Base-by-base conservation (phyloP, 768 basidiomycete genomes). In the Krasilnikovozyma curviuscula region DNA sequence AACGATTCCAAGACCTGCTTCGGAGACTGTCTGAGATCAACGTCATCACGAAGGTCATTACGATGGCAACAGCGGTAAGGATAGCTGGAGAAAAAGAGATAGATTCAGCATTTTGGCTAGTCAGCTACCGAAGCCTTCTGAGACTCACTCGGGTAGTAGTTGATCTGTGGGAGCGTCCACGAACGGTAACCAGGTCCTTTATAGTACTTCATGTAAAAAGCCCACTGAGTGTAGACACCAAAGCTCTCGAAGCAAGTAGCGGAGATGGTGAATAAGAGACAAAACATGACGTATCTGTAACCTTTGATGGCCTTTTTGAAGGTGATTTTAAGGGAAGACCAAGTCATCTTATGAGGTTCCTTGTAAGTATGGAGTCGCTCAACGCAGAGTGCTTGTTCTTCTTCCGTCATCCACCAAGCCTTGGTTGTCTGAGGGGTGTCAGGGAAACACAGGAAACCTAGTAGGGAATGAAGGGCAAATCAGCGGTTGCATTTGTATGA, bases 401-500 rank as follows among this genome's bases (percentile, higher is more conserved):
- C 44, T 27, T 23, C 33, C 7, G 12, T 46, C 18, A 46, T 24
- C 27, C 27, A 46, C 19, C 31, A 24, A 14, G 32, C 31, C 2
- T 32, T 35, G 10, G 44, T 46, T 35, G 32, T 9, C 19, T 46
- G 33, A 27, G 44, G 44, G 19, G 44, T 46, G 35, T 46, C 44
- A 18, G 44, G 44, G 27, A 46, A 46, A n/a, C n/a, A n/a, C n/a
- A n/a, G n/a, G n/a, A n/a, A n/a, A n/a, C n/a, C n/a, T n/a, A n/a
- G n/a, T n/a, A n/a, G n/a, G n/a, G n/a, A n/a, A n/a, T n/a, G n/a
- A n/a, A n/a, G n/a, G n/a, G n/a, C n/a, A n/a, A n/a, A n/a, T n/a
- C n/a, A n/a, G n/a, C n/a, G n/a, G n/a, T n/a, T n/a, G n/a, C n/a
- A n/a, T n/a, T n/a, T n/a, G n/a, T n/a, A n/a, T n/a, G n/a, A n/a